phyloP scores from a whole-genome alignment of 768 basidiomycete genomes.

The Dioszegia aurantiaca region DNA sequence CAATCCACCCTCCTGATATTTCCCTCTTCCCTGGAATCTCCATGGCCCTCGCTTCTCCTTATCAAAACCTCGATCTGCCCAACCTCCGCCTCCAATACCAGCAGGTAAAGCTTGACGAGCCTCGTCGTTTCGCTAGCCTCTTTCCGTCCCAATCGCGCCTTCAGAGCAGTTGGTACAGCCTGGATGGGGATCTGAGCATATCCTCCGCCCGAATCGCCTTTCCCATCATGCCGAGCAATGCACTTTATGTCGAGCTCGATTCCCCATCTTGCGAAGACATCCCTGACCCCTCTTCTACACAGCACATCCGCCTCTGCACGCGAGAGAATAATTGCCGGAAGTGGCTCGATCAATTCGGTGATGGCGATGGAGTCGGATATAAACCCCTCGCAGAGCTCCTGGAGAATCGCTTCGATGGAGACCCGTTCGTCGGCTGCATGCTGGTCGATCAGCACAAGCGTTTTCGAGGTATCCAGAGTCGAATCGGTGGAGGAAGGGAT shows the following conservation, averaged over 20 bases:
- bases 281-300: slow-evolving; percentile 24
- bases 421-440: slow-evolving; percentile 98
- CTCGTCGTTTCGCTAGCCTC: slow-evolving; percentile 68
- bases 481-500: not conserved
- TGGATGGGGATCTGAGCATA: slow-evolving; percentile 18
- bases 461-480: slow-evolving; percentile 18
- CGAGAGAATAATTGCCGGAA: slow-evolving; percentile 66
- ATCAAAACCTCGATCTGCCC: slow-evolving; percentile 30
- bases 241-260: slow-evolving; percentile 25
- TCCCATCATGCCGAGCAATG: not conserved
- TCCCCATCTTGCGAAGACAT: slow-evolving; percentile 45
- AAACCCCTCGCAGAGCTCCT: slow-evolving; percentile 68
- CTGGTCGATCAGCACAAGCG: slow-evolving; percentile 83
- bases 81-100: slow-evolving; percentile 59
- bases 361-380: slow-evolving; percentile 53
- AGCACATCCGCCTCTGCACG: slow-evolving; percentile 62
- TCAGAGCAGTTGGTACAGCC: slow-evolving; percentile 34
- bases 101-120: slow-evolving; percentile 70
- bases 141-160: slow-evolving; percentile 42
- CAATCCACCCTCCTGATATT: slow-evolving; percentile 65
- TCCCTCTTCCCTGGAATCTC: too few species aligned
- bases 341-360: slow-evolving; percentile 55
- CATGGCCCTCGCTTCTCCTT: not conserved
- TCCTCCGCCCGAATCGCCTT: slow-evolving; percentile 8
- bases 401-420: slow-evolving; percentile 78